A percentile compares a stretch with the other conserved stretches of the same genome.
phyloP scores from a whole-genome alignment of 306 rosid species.

The Vigna reflexopilosa region DNA sequence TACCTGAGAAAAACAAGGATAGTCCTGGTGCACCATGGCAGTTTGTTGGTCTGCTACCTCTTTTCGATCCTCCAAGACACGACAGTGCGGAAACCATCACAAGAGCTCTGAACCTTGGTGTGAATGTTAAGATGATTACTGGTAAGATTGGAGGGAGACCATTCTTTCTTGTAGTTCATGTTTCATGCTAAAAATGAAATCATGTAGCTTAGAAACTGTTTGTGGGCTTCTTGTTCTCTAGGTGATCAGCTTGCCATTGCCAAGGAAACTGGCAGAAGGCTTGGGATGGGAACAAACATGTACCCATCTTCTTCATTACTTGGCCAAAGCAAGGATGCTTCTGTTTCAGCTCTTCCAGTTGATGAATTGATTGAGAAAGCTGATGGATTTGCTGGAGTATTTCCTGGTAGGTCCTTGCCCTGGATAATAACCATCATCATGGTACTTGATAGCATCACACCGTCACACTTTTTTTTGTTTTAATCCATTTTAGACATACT shows the following conservation, averaged over 20 bases:
- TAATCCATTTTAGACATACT: constrained; percentile 33
- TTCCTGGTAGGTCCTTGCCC: constrained; percentile 76
- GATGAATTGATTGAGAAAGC: constrained; percentile 99
- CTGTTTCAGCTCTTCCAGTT: constrained; percentile 80
- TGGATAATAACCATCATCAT: constrained; percentile 16
- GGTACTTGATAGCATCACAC: constrained; percentile 9
- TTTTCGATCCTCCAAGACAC: constrained; percentile 98
- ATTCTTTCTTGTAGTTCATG: constrained; percentile 30
- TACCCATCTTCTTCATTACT: constrained; percentile 97
- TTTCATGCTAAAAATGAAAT: constrained; percentile 32
- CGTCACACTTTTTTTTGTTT: background rate
- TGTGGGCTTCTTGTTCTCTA: constrained; percentile 44
- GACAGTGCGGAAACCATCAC: constrained; percentile 99
- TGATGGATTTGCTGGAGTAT: constrained; percentile 99
- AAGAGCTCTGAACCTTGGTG: constrained; percentile 98
- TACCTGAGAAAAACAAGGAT: constrained; percentile 90
- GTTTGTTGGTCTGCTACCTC: constrained; percentile 86
- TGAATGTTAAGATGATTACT: constrained; percentile 99
- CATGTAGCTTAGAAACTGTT: constrained; percentile 15
- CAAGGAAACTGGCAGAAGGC: constrained; percentile 98
- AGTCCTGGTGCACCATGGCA: constrained; percentile 90
- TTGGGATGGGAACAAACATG: constrained; percentile 99
- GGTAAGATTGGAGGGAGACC: constrained; percentile 55
- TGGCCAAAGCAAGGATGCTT: constrained; percentile 84
- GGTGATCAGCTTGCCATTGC: constrained; percentile 99